Conservation (phyloP, 306 rosid species). For the Inga laurina region DNA sequence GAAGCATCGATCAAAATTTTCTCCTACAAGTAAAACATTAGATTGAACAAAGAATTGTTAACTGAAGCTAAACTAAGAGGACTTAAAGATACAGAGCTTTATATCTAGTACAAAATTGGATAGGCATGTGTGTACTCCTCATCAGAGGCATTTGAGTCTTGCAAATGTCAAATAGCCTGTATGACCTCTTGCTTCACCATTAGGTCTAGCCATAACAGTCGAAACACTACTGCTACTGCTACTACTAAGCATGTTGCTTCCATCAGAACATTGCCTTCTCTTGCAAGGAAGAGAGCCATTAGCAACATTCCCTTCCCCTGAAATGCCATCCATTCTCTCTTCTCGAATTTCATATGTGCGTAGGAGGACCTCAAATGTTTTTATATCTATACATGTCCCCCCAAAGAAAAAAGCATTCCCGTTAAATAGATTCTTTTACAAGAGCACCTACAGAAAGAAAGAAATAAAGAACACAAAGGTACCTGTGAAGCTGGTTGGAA, state of each 20-base stretch:
- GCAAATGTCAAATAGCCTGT: conserved; percentile 92
- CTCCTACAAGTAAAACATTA: not conserved
- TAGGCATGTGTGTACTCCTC: conserved; percentile 8
- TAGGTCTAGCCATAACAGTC: conserved; percentile 67
- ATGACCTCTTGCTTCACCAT: conserved; percentile 85
- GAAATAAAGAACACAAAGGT: conserved; percentile 33
- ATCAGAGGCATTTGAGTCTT: conserved; percentile 63
- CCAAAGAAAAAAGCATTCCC: not conserved
- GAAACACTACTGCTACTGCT: conserved; percentile 26
- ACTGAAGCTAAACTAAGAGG: conserved; percentile 15
- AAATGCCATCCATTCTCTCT: conserved; percentile 41
- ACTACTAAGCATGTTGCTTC: conserved; percentile 39
- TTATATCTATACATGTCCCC: conserved; percentile 56
- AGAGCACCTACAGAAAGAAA: not conserved
- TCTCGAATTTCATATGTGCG: conserved; percentile 76
- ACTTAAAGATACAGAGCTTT: not conserved
- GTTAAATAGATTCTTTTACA: not conserved
- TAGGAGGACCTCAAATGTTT: conserved; percentile 85
- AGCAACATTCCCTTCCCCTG: conserved; percentile 31
- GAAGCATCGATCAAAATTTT: conserved; percentile 7
- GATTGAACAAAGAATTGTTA: not conserved
- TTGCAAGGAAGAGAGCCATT: conserved; percentile 64
- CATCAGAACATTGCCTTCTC: conserved; percentile 67
- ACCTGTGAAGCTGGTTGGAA: conserved; percentile 70
- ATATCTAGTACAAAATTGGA: conserved; percentile 23